These are phyloP conservation scores for Lyophyllum shimeji DNA, from an alignment of 768 basidiomycete species.

Conservation along the genomic window DNA sequence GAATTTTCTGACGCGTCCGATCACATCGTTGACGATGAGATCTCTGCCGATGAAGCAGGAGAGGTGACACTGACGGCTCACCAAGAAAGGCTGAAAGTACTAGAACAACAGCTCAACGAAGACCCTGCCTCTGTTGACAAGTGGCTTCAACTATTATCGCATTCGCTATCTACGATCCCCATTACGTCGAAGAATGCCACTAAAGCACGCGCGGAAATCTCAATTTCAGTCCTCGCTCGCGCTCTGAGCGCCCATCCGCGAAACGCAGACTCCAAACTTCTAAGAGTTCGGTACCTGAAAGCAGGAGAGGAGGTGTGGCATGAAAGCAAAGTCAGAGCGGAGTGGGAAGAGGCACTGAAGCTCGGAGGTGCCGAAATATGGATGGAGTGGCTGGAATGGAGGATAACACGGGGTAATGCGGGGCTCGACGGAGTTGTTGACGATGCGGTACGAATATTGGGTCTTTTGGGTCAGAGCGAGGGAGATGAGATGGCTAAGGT, in stretches of 20 bases:
- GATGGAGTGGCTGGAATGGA: slow-evolving; percentile 84
- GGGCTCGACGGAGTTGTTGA: slow-evolving; percentile 55
- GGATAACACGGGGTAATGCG: slow-evolving; percentile 44
- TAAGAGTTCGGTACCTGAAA: slow-evolving; percentile 66
- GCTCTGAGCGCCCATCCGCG: slow-evolving; percentile 56
- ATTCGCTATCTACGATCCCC: slow-evolving; percentile 63
- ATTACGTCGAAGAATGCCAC: slow-evolving; percentile 64
- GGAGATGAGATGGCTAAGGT: slow-evolving; percentile 54
- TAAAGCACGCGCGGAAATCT: slow-evolving; percentile 68
- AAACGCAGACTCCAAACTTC: slow-evolving; percentile 45
- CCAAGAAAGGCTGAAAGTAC: slow-evolving; percentile 54
- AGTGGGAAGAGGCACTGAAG: slow-evolving; percentile 71
- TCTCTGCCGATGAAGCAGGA: slow-evolving; percentile 35
- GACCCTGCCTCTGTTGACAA: slow-evolving; percentile 52
- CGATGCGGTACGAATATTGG: slow-evolving; percentile 48
- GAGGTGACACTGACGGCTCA: slow-evolving; percentile 45
- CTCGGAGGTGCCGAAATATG: slow-evolving; percentile 58
- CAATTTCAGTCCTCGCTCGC: slow-evolving; percentile 63
- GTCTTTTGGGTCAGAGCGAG: slow-evolving; percentile 37
- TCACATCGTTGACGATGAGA: slow-evolving; percentile 24
- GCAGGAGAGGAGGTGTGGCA: slow-evolving; percentile 76
- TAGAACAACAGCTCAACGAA: slow-evolving; percentile 53
- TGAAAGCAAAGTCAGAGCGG: slow-evolving; percentile 47
- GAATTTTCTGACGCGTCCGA: slow-evolving; percentile 14
- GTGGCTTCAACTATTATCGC: slow-evolving; percentile 67